phyloP scores from a whole-genome alignment of 108 stramenopile genomes.

The Nitzschia sp. region DNA sequence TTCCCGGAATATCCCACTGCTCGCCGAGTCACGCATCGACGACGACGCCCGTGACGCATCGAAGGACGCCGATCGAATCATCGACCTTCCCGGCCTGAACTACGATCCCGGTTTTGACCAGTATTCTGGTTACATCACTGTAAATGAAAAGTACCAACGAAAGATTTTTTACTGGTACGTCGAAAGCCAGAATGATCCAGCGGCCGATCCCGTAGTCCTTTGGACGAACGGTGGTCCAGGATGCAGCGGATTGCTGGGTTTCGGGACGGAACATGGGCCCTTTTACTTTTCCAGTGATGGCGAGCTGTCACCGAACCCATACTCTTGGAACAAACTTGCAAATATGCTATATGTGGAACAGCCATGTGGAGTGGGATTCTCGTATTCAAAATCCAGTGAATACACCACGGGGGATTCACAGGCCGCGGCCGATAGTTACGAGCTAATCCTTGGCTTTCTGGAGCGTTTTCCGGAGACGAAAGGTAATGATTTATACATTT shows the following conservation, averaged over 20 bases:
- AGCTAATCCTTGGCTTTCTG: constrained; percentile 29
- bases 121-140: constrained; percentile 49
- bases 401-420: constrained; percentile 32
- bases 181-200: constrained; percentile 49
- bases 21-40: no score
- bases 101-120: constrained; percentile 40
- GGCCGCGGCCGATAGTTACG: constrained; percentile 36
- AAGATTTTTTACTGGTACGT: constrained; percentile 55
- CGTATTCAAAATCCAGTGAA: constrained; percentile 41
- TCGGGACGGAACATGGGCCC: constrained; percentile 53
- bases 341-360: constrained; percentile 63
- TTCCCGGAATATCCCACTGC: background rate
- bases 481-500: constrained; percentile 42
- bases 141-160: constrained; percentile 19
- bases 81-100: constrained; percentile 39
- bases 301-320: constrained; percentile 30
- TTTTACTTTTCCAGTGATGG: constrained; percentile 28
- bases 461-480: constrained; percentile 36
- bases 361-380: constrained; percentile 68
- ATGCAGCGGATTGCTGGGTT: constrained; percentile 45
- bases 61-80: constrained; percentile 4
- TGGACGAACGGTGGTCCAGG: constrained; percentile 77
- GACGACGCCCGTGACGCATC: background rate
- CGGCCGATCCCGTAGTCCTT: constrained; percentile 48
- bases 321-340: constrained; percentile 56